Evolutionary conservation across 805 yeast genomes (phyloP).

Genomic region (Candida silvicultrix): DNA sequence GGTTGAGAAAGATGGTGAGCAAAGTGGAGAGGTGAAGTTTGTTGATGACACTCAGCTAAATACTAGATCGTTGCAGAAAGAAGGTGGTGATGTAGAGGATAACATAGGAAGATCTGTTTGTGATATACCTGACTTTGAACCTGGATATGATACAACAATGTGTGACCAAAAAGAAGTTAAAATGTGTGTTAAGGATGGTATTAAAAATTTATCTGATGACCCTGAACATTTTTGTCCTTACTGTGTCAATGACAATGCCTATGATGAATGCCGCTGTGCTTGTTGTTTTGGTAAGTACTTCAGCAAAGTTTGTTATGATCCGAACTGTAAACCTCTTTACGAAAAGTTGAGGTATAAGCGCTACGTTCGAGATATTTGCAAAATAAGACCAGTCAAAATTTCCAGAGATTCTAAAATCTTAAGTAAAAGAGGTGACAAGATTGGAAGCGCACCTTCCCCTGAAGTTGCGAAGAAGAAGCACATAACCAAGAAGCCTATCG

Average conservation of each 20-base stretch:
- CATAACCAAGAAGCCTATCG: background rate
- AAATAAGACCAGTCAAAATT: constrained; percentile 13
- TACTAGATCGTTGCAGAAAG: constrained; percentile 15
- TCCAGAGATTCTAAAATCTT: background rate
- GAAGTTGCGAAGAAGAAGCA: background rate
- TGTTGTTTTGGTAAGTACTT: constrained; percentile 21
- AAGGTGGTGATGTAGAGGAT: constrained; percentile 4
- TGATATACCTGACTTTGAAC: constrained; percentile 13
- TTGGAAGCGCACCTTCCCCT: background rate
- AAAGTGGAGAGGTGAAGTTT: constrained; percentile 9
- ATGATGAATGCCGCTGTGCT: constrained; percentile 24
- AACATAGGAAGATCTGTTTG: constrained; percentile 13
- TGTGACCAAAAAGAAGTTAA: constrained; percentile 18
- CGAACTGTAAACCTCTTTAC: constrained; percentile 13
- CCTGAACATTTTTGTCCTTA: constrained; percentile 21
- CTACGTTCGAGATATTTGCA: constrained; percentile 20
- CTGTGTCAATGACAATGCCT: constrained; percentile 21
- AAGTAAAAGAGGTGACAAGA: background rate
- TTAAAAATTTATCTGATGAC: constrained; percentile 12
- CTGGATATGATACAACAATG: constrained; percentile 15
- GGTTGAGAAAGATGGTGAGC: background rate
- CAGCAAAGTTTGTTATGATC: constrained; percentile 21
- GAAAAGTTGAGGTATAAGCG: constrained; percentile 21
- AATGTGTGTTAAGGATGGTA: constrained; percentile 18
- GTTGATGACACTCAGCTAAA: constrained; percentile 13